Evolutionary conservation across 2,329 filamentous ascomycete species (phyloP).

Genomic region (Pestalotiopsis fici): DNA sequence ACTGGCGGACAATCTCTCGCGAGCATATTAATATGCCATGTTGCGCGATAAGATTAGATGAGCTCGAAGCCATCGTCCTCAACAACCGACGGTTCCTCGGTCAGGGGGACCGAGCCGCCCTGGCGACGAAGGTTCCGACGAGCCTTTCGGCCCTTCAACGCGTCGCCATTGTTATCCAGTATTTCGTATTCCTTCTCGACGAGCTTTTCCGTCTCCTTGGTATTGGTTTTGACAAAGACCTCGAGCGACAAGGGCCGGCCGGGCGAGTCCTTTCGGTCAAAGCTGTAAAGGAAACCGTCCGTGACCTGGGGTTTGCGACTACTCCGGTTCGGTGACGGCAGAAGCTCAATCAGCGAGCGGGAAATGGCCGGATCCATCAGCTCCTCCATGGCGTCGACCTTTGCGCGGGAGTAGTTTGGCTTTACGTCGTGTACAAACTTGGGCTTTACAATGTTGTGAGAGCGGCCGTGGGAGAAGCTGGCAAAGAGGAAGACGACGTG

Average conservation of each 20-base stretch:
- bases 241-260: conserved; percentile 40
- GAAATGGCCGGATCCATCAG: conserved; percentile 34
- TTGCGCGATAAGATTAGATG: conserved; percentile 22
- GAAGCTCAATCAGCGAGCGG: conserved; percentile 35
- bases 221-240: conserved; percentile 35
- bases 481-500: background rate
- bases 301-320: conserved; percentile 22
- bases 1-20: background rate
- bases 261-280: conserved; percentile 40
- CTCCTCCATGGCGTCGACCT: conserved; percentile 34
- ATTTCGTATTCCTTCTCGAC: conserved; percentile 51
- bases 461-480: conserved; percentile 15
- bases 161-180: conserved; percentile 44
- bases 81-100: conserved; percentile 24
- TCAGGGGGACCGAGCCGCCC: conserved; percentile 21
- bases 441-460: conserved; percentile 40
- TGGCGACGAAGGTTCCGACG: conserved; percentile 40
- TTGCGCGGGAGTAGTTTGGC: conserved; percentile 30
- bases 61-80: conserved; percentile 46
- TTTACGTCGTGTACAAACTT: conserved; percentile 22
- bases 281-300: conserved; percentile 44
- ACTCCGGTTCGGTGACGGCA: conserved; percentile 22
- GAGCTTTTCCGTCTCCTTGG: conserved; percentile 43
- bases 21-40: background rate
- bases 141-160: conserved; percentile 44